Base-by-base conservation (phyloP, 2,329 filamentous ascomycete species). In the Annulohypoxylon truncatum region DNA sequence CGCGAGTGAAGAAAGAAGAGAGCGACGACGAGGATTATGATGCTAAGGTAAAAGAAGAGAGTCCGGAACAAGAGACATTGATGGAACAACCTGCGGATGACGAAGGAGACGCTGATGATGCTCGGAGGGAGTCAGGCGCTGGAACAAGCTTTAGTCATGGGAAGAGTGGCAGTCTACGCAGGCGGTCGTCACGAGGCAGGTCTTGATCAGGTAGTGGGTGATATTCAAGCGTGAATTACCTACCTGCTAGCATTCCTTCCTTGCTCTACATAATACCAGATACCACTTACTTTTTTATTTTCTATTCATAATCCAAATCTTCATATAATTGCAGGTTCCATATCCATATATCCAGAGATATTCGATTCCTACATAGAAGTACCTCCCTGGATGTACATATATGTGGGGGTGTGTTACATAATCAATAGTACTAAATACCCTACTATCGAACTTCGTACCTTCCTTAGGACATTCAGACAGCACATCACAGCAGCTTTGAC, bases 51-150 rank as follows among this genome's bases (percentile, higher is more conserved):
- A 74, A 76, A 51, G 60, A 70, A 8, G 72, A 75, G 62, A 67
- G 51, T 7, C 53, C 66, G 3, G 72, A 72, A 22, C 59, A 38
- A 46, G 71, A 72, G 53, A 62, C 66, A 3, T 47, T 68, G 1
- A 66, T 53, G 3, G 61, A 63, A 22, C 35, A 50, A 4, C 67
- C 67, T 54, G 73, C 72, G 5, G 74, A 76, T n/a, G 74, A 76
- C 9, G 75, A 75, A 51, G 72, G 71, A 13, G 74, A 72, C 12
- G 72, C 57, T 1, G 72, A 73, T 1, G 70, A 75, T 26, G 61
- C 47, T 8, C 70, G 62, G 68, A 67, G 48, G 50, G 71, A 64
- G n/a, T 50, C 65, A 24, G 69, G 66, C 2, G 50, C 60, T 4
- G 69, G 72, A 1, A 67, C 70, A 9, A 64, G 73, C 18, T 74